These are phyloP conservation scores for Talaromyces wortmannii DNA, from an alignment of 495 filamentous ascomycete species.

Conservation along the genomic window DNA sequence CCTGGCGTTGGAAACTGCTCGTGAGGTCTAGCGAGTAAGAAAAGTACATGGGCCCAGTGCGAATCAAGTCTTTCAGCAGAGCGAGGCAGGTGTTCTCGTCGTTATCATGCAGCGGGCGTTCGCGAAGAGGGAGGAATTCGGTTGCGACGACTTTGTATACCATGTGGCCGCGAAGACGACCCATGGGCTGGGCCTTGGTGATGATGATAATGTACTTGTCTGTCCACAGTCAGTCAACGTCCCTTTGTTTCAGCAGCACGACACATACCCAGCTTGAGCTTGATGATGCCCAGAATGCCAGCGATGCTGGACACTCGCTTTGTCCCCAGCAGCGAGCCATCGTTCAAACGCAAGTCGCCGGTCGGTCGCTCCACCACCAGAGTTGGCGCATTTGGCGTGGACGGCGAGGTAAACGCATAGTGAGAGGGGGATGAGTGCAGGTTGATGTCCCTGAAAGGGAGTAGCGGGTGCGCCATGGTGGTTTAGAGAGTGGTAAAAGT, in stretches of 20 bases:
- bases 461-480: slow-evolving; percentile 49
- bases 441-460: slow-evolving; percentile 95
- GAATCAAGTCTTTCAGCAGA: slow-evolving; percentile 70
- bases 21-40: slow-evolving; percentile 95
- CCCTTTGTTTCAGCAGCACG: slow-evolving; percentile 8
- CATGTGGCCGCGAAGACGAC: slow-evolving; percentile 84
- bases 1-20: slow-evolving; percentile 89
- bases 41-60: slow-evolving; percentile 89
- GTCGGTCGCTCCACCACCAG: slow-evolving; percentile 86
- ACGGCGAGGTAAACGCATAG: slow-evolving; percentile 95
- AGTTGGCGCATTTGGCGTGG: slow-evolving; percentile 78
- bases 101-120: slow-evolving; percentile 80
- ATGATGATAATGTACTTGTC: slow-evolving; percentile 97
- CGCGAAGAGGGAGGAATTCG: slow-evolving; percentile 89
- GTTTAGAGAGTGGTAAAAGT: background rate
- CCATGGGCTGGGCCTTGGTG: slow-evolving; percentile 87
- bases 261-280: slow-evolving; percentile 73
- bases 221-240: slow-evolving; percentile 23
- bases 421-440: slow-evolving; percentile 83
- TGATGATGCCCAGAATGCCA: slow-evolving; percentile 88
- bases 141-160: slow-evolving; percentile 87
- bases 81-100: slow-evolving; percentile 89
- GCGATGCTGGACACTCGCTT: slow-evolving; percentile 90
- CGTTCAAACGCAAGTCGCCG: slow-evolving; percentile 80
- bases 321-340: slow-evolving; percentile 63